Conservation (phyloP, 352 stramenopile genomes). For the Phytopythium helicoides region DNA sequence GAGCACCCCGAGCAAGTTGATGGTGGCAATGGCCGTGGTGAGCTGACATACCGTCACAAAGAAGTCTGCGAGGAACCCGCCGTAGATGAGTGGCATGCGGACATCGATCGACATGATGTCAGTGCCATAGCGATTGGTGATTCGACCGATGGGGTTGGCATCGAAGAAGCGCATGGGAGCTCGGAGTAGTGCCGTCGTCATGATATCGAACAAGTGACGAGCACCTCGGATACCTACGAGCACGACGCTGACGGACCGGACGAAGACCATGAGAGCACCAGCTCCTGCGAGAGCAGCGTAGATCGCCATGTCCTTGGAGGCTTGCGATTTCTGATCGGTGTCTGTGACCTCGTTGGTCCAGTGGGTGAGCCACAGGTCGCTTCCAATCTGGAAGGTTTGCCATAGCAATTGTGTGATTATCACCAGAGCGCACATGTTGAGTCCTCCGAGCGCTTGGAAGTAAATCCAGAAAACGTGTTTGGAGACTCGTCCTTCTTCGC, state of each 20-base stretch:
- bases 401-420: conserved; percentile 12
- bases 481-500: conserved; percentile 20
- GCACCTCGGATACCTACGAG: conserved; percentile 31
- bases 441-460: conserved; percentile 20
- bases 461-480: conserved; percentile 23
- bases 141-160: conserved; percentile 72
- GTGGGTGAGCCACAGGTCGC: conserved; percentile 27
- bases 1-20: conserved; percentile 63
- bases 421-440: conserved; percentile 10
- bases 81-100: conserved; percentile 29
- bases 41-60: conserved; percentile 63
- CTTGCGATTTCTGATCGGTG: too few species aligned
- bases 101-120: conserved; percentile 88
- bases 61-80: conserved; percentile 45
- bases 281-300: conserved; percentile 17
- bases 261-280: conserved; percentile 23
- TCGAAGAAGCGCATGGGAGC: conserved; percentile 89
- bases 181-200: conserved; percentile 70
- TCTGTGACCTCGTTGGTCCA: too few species aligned
- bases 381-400: conserved; percentile 25
- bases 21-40: conserved; percentile 55
- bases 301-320: conserved; percentile 18
- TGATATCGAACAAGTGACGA: conserved; percentile 58
- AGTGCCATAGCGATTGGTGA: conserved; percentile 86
- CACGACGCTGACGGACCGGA: conserved; percentile 9